A percentile compares a stretch with the other conserved stretches of the same genome.
phyloP scores from a whole-genome alignment of 2,329 filamentous ascomycete genomes.

The Aureobasidium pullulans region DNA sequence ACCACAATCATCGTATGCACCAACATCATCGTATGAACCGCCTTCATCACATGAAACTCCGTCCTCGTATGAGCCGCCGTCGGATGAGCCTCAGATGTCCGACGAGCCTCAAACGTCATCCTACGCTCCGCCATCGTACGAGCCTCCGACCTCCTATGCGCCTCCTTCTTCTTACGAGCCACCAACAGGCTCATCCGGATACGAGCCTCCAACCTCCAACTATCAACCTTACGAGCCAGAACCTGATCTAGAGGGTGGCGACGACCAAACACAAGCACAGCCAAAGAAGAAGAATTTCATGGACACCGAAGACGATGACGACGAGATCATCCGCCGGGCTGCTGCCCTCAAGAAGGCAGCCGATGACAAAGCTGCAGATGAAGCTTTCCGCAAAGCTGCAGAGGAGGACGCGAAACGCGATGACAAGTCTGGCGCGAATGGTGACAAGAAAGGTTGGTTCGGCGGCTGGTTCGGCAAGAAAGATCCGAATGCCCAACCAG shows the following conservation, averaged over 20 bases:
- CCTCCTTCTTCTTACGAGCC: constrained; percentile 30
- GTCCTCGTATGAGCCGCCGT: constrained; percentile 11
- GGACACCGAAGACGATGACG: constrained; percentile 66
- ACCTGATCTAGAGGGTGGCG: constrained; percentile 41
- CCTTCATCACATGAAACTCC: constrained; percentile 9
- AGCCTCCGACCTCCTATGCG: constrained; percentile 13
- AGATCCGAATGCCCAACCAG: constrained; percentile 52
- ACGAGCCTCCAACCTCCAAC: constrained; percentile 49
- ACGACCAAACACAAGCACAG: constrained; percentile 37
- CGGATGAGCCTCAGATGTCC: not conserved
- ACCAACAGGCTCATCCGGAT: constrained; percentile 35
- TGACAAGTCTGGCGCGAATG: constrained; percentile 43
- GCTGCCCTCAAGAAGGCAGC: constrained; percentile 39
- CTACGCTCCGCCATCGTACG: constrained; percentile 24
- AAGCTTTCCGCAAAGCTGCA: constrained; percentile 77
- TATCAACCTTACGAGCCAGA: constrained; percentile 46
- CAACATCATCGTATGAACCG: not conserved
- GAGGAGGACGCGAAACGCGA: constrained; percentile 61
- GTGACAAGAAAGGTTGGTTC: constrained; percentile 62
- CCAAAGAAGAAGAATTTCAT: constrained; percentile 70
- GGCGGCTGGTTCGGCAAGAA: constrained; percentile 76
- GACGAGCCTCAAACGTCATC: constrained; percentile 13
- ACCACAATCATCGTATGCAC: not conserved
- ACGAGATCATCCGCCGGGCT: constrained; percentile 49
- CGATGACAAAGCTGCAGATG: constrained; percentile 68